Percentiles rank a stretch among this genome's conserved stretches.
Conservation (phyloP, 345 rosid genomes). For the Psidium friedrichsthalianum region DNA sequence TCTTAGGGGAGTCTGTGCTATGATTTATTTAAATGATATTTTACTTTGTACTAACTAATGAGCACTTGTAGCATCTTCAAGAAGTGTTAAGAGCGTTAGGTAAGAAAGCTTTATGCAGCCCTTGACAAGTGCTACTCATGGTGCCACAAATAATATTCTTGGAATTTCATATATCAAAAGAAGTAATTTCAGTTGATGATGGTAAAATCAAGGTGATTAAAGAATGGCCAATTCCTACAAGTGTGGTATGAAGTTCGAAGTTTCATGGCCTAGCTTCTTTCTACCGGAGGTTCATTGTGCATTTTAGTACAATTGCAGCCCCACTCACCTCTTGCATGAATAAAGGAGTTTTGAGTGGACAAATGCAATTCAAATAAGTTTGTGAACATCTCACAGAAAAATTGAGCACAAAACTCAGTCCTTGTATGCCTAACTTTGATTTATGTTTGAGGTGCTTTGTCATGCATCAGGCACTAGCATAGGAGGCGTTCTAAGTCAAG, state of each 20-base stretch:
- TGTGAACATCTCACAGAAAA: background rate
- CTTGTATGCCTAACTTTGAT: background rate
- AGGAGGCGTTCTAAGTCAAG: background rate
- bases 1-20: background rate
- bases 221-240: background rate
- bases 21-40: constrained; percentile 1
- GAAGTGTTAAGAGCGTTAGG: background rate
- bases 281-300: background rate
- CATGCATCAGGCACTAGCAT: background rate
- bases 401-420: background rate
- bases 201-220: background rate
- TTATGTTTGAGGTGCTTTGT: background rate
- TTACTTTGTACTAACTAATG: background rate
- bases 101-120: background rate
- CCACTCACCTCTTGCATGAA: background rate
- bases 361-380: background rate
- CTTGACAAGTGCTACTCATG: too few relatives aligned
- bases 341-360: background rate
- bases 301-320: background rate
- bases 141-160: background rate
- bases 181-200: background rate
- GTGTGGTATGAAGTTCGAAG: background rate
- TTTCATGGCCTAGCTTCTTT: background rate
- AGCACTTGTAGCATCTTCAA: background rate
- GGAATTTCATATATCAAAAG: background rate